Conservation (phyloP, 257 asterid species). For the Solanum corneliomulleri region DNA sequence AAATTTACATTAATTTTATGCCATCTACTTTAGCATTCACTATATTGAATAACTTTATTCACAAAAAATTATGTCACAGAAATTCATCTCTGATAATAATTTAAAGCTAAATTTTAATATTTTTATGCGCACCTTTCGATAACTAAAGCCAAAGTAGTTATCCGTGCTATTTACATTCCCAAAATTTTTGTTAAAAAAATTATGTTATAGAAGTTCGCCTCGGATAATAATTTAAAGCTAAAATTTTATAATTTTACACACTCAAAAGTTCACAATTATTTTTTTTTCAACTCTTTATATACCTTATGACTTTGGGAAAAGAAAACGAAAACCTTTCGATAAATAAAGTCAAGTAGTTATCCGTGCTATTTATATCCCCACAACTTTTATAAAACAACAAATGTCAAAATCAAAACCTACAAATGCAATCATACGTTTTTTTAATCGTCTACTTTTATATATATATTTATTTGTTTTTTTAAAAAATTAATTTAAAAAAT, state of each 20-base stretch:
- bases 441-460: neutral
- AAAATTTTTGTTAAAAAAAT: neutral
- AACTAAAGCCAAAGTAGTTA: neutral
- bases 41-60: neutral
- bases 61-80: neutral
- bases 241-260: no score
- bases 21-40: neutral
- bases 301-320: neutral
- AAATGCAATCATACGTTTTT: neutral
- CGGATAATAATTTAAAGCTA: no score
- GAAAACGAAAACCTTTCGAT: neutral
- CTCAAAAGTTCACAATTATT: neutral
- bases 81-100: neutral
- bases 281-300: neutral
- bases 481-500: no score
- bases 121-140: no score
- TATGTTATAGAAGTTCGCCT: neutral
- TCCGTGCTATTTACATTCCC: neutral
- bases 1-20: neutral
- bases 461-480: neutral
- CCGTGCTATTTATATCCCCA: neutral
- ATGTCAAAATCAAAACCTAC: neutral
- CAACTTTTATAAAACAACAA: neutral
- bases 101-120: no score
- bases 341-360: neutral